Evolutionary conservation across 352 stramenopile genomes (phyloP), one percentile per base, ranked within the genome.

Genomic region (Phytophthora citrophthora): DNA sequence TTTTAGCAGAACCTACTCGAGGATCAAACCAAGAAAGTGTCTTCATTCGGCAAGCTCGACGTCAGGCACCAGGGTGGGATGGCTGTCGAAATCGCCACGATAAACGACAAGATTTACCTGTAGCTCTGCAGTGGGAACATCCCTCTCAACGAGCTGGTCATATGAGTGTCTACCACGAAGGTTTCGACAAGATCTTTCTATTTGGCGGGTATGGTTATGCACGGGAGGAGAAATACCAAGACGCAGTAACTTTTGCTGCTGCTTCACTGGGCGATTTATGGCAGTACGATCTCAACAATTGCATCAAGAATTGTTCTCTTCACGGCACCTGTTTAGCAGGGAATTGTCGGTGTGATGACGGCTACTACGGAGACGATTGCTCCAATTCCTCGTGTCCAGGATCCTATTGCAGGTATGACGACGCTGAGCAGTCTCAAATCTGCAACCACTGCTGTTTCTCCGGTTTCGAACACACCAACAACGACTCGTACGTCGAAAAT

Each of bases 351-450:
- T 99, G 96, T 66, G 58, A 98, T 59, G 88, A 96, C 50, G 97
- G 96, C 12, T 99, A 97, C 70, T 99, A 98, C 63, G 96, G 97
- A n/a, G 62, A 91, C 2, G 97, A 99, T 69, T 99, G 97, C 70
- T 98, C 89, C 9, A 99, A 99, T 66, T 88, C 85, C 16, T 79
- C 91, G 6, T 99, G 96, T 61, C 95, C 96, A 0, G 97, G 96
- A 2, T 96, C 91, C 34, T 98, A 91, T 27, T 99, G 97, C 62
- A 71, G 81, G 24, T 98, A 98, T 72, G 83, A 98, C 59, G 85
- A 96, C 24, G 78, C 81, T 4, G 86, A 62, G 3, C 79, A 95
- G 49, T 55, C 55, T 16, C 93, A 98, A 70, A 76, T 92, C 3
- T 99, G 96, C 73, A 72, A 76, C 24, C 96, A 99, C 72, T 98